Evolutionary conservation across 352 stramenopile species (phyloP).

Genomic region (Globisporangium takayamanum): DNA sequence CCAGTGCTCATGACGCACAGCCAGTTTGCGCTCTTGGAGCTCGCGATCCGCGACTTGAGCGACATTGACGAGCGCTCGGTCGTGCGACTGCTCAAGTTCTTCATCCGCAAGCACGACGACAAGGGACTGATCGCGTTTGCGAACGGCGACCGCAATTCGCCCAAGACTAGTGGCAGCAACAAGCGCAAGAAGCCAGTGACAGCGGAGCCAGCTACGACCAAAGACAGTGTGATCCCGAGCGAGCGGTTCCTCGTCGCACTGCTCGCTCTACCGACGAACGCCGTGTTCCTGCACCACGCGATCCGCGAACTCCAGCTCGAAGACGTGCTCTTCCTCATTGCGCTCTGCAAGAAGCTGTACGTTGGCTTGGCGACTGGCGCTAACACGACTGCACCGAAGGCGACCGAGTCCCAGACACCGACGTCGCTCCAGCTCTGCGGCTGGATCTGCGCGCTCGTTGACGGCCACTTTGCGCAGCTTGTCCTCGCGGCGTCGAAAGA

Average conservation of each 20-base stretch:
- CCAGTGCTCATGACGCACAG: conserved; percentile 58
- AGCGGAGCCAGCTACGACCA: neutral
- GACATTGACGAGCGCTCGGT: conserved; percentile 76
- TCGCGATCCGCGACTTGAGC: conserved; percentile 50
- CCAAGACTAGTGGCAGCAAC: conserved; percentile 11
- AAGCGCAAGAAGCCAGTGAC: conserved; percentile 28
- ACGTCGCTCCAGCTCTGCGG: conserved; percentile 42
- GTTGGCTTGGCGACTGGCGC: conserved; percentile 28
- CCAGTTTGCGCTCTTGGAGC: conserved; percentile 60
- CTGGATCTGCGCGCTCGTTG: conserved; percentile 72
- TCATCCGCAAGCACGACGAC: conserved; percentile 53
- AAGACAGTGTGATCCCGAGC: conserved; percentile 17
- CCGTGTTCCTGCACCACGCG: conserved; percentile 72
- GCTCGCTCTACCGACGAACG: conserved; percentile 54
- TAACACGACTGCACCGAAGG: conserved; percentile 7
- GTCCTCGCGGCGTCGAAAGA: conserved; percentile 55
- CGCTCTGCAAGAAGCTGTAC: conserved; percentile 67
- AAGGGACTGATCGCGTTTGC: conserved; percentile 31
- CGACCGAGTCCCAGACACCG: conserved; percentile 23
- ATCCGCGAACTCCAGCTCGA: conserved; percentile 61
- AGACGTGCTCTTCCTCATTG: conserved; percentile 63
- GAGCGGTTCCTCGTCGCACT: conserved; percentile 56
- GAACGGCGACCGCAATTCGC: neutral
- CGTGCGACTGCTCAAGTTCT: conserved; percentile 68
- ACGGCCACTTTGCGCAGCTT: conserved; percentile 62